phyloP scores from a whole-genome alignment of 306 rosid species.

The Prunus mira region DNA sequence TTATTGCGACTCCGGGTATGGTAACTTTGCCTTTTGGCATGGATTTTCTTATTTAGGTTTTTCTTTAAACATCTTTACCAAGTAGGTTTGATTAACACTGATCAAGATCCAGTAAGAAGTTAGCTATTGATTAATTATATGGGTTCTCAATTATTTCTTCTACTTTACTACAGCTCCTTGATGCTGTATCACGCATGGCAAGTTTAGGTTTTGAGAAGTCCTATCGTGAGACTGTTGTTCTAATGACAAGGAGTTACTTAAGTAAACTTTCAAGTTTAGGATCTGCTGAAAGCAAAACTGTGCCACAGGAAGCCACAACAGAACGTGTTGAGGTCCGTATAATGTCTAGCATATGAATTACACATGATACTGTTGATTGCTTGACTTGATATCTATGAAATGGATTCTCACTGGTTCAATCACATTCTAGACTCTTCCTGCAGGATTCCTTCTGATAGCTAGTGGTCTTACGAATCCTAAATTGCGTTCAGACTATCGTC shows the following conservation, averaged over 20 bases:
- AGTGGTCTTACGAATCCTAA: constrained; percentile 63
- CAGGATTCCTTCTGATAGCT: constrained; percentile 88
- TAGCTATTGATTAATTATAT: constrained; percentile 19
- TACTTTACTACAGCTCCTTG: constrained; percentile 72
- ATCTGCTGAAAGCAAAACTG: constrained; percentile 88
- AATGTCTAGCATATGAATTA: constrained; percentile 26
- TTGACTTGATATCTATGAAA: constrained; percentile 37
- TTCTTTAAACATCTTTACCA: constrained; percentile 12
- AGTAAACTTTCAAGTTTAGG: constrained; percentile 84
- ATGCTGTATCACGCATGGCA: constrained; percentile 94
- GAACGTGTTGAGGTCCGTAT: constrained; percentile 90
- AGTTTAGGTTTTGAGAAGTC: constrained; percentile 98
- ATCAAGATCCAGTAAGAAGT: not conserved
- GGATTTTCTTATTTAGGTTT: constrained; percentile 20
- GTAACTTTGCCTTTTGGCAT: constrained; percentile 44
- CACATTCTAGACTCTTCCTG: constrained; percentile 97
- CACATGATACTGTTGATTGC: constrained; percentile 32
- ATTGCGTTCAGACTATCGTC: constrained; percentile 86
- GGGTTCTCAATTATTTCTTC: constrained; percentile 22
- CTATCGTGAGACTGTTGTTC: constrained; percentile 93
- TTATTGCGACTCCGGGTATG: constrained; percentile 90
- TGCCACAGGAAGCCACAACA: constrained; percentile 82
- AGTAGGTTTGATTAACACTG: not conserved
- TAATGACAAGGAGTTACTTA: constrained; percentile 95
- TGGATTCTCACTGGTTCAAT: constrained; percentile 87